phyloP scores from a whole-genome alignment of 306 rosid species.

The Casuarina equisetifolia region DNA sequence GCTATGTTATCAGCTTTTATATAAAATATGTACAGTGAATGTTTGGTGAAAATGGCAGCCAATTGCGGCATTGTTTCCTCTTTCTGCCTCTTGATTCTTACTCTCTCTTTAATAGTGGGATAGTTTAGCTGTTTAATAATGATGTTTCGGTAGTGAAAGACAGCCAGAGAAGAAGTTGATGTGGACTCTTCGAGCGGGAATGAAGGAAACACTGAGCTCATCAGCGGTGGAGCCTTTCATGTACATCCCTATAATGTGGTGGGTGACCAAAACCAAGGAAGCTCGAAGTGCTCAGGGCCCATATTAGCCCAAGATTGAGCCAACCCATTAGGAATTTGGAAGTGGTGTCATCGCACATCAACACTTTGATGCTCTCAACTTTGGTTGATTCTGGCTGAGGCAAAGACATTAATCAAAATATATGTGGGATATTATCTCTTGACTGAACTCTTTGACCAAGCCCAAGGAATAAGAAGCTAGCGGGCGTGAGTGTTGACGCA shows the following conservation, averaged over 20 bases:
- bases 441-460: no score
- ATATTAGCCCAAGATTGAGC: background rate
- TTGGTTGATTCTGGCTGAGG: no score
- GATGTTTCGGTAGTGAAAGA: background rate
- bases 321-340: background rate
- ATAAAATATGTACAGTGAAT: background rate
- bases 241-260: background rate
- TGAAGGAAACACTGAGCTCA: background rate
- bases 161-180: background rate
- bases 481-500: background rate
- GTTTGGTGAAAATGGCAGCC: background rate
- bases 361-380: no score
- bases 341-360: no score
- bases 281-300: background rate
- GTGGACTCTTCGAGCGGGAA: background rate
- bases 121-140: no score
- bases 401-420: no score
- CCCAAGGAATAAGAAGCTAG: background rate
- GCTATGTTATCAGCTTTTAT: background rate
- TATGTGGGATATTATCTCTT: no score
- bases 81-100: background rate
- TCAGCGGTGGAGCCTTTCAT: background rate
- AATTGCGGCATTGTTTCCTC: constrained; percentile 1
- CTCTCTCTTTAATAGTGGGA: no score
- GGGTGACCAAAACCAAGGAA: background rate